Evolutionary conservation across 108 stramenopile species (phyloP).

Genomic region (Discostella pseudostelligera): DNA sequence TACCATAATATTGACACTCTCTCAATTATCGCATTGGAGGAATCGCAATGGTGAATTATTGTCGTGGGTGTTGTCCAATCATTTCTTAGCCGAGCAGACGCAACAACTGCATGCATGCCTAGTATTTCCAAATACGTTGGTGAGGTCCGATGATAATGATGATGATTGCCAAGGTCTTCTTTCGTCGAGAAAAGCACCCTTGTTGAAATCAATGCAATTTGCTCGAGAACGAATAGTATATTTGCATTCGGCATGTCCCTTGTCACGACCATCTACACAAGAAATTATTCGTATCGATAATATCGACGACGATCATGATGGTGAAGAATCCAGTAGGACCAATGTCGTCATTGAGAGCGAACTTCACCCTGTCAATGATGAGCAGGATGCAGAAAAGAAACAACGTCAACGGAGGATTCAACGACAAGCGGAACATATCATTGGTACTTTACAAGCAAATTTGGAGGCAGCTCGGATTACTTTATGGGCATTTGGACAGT

Average conservation of each 20-base stretch:
- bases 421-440: conserved; percentile 8
- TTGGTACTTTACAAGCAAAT: conserved; percentile 19
- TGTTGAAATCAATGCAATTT: conserved; percentile 11
- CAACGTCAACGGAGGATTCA: conserved; percentile 6
- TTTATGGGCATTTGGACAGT: conserved; percentile 41
- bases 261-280: neutral
- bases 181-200: neutral
- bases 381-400: neutral
- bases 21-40: conserved; percentile 34
- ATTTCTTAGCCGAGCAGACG: neutral
- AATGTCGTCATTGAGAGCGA: neutral
- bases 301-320: neutral
- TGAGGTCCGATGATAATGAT: neutral
- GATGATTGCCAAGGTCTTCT: neutral
- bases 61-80: conserved; percentile 8
- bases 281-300: neutral
- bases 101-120: neutral
- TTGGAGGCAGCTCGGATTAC: conserved; percentile 33
- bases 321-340: neutral
- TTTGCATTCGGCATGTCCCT: conserved; percentile 25
- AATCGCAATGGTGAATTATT: conserved; percentile 20
- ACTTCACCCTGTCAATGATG: neutral
- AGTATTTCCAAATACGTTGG: neutral
- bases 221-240: conserved; percentile 24
- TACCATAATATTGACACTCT: conserved; percentile 32